Conservation (phyloP, 2,329 filamentous ascomycete genomes). For the Aspergillus carbonarius region DNA sequence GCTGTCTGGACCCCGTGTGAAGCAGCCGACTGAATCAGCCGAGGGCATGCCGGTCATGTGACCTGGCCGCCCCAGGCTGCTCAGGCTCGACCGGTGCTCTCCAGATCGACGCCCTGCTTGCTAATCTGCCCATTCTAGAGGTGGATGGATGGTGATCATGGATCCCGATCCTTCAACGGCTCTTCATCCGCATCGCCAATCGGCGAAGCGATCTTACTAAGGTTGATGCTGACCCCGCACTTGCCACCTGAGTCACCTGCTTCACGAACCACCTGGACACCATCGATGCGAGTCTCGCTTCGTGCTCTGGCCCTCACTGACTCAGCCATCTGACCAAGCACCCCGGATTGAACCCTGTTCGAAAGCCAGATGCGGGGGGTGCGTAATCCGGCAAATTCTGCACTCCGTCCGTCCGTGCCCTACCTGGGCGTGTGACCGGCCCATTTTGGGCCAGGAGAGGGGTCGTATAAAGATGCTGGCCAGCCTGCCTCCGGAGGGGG, state of each 20-base stretch:
- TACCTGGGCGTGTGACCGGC: neutral
- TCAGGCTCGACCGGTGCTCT: no score
- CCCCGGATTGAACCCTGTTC: neutral
- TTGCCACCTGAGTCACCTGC: neutral
- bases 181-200: no score
- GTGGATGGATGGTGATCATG: no score
- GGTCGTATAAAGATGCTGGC: neutral
- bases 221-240: neutral
- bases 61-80: no score
- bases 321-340: neutral
- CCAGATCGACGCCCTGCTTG: no score
- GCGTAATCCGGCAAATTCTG: neutral
- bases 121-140: no score
- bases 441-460: neutral
- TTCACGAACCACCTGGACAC: no score
- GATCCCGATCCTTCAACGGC: no score
- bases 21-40: no score
- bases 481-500: neutral
- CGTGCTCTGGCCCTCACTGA: neutral
- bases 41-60: no score
- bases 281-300: no score
- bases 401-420: neutral
- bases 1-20: neutral
- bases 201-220: no score
- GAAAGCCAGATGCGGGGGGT: neutral